Base-by-base conservation (phyloP, 306 rosid genomes). In the Amphicarpaea edgeworthii region DNA sequence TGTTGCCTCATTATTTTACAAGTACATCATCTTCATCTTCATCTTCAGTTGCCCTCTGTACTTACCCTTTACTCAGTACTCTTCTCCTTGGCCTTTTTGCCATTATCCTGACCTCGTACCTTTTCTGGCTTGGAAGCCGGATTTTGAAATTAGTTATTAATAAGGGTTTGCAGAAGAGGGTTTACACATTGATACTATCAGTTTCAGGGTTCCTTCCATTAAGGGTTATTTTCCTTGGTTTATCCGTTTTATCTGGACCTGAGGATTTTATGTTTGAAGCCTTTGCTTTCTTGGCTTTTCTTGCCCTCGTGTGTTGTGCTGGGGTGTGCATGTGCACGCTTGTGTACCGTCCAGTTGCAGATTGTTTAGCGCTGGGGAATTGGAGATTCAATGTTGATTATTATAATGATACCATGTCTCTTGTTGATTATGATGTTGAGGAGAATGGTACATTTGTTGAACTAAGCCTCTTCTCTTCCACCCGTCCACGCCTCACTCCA, bases 121-220 rank as follows among this genome's bases (percentile, higher is more conserved):
- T 91, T 76, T 91, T 91, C 81, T 94, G 97, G 96, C 96, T 94
- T 76, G 98, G 97, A 80, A 88, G 91, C 77, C 87, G 82, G 88
- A 94, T 94, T 86, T 86, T 94, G 88, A 94, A 90, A 79, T 81
- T 86, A 91, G 98, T 94, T 64, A 94, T 94, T 79, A 94, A 94
- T 75, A 91, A 86, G 92, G 93, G 92, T 77, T 79, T 94, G 91
- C 98, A 94, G 89, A 94, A 86, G 85, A 90, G 98, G 86, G 97
- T 94, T 41, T 94, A 94, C 83, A 85, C 91, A 70, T 79, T 94
- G 78, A 86, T 94, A 71, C 65, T 94, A 81, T 90, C 96, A 12
- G 98, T 94, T 83, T 88, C 93, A 32, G 78, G 94, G 73, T 88
- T 91, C 82, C 93, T 94, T 84, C 98, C 97, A 8, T 86, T 94